phyloP scores from a whole-genome alignment of 2,329 filamentous ascomycete species.

The Diatrype stigma region DNA sequence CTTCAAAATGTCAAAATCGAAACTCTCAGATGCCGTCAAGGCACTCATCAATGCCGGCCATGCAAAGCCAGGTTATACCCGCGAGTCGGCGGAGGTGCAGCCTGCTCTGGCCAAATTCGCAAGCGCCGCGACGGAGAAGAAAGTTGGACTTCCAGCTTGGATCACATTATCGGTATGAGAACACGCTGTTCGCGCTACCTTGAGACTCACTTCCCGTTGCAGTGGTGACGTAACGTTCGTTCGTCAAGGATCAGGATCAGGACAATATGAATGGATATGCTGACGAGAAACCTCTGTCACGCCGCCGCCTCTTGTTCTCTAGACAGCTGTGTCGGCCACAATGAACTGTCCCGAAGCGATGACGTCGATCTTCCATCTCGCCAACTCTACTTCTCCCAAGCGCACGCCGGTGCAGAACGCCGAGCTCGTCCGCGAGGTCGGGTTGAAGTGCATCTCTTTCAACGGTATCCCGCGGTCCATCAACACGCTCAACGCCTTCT shows the following conservation, averaged over 20 bases:
- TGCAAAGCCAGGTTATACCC: conserved; percentile 60
- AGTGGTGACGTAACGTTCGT: no score
- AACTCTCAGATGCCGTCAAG: conserved; percentile 68
- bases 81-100: conserved; percentile 59
- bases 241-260: no score
- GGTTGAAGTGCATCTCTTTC: conserved; percentile 74
- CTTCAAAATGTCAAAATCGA: no score
- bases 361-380: conserved; percentile 54
- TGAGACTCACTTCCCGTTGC: no score
- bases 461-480: conserved; percentile 81
- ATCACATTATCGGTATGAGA: conserved; percentile 29
- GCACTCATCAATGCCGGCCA: conserved; percentile 68
- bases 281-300: no score
- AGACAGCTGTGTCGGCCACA: conserved; percentile 80
- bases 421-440: conserved; percentile 71
- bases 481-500: conserved; percentile 74
- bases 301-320: no score
- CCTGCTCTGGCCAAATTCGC: conserved; percentile 63
- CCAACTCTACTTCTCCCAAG: conserved; percentile 25
- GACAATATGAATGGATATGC: no score
- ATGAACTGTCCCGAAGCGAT: conserved; percentile 81
- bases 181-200: background rate
- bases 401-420: conserved; percentile 46
- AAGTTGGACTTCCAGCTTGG: conserved; percentile 30
- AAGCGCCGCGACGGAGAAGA: conserved; percentile 55